These are phyloP conservation scores for Gossypium herbaceum DNA, from an alignment of 345 rosid genomes.

Conservation along the genomic window DNA sequence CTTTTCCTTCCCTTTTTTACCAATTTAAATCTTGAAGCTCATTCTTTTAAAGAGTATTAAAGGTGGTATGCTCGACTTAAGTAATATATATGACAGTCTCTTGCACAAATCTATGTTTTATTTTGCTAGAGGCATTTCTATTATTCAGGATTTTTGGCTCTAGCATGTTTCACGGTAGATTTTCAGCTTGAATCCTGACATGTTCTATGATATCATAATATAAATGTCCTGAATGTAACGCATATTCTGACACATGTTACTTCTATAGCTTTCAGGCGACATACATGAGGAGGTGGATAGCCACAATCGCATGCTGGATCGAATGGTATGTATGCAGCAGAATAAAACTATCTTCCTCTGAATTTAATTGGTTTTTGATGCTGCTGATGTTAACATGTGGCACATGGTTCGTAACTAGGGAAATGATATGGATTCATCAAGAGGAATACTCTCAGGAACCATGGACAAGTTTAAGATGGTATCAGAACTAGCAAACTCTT, in stretches of 20 bases:
- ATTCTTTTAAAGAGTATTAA: background rate
- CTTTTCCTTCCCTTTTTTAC: background rate
- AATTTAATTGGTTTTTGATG: background rate
- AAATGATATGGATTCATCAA: slow-evolving; percentile 91
- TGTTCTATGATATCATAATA: background rate
- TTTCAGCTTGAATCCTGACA: background rate
- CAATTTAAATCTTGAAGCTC: background rate
- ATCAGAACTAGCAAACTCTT: slow-evolving; percentile 9
- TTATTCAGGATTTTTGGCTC: background rate
- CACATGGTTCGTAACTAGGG: slow-evolving; percentile 46
- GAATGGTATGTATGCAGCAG: slow-evolving; percentile 52
- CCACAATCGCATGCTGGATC: slow-evolving; percentile 81
- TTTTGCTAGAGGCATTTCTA: background rate
- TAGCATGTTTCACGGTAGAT: background rate
- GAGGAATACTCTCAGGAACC: slow-evolving; percentile 87
- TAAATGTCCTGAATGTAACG: background rate
- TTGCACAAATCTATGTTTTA: background rate
- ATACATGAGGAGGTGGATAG: slow-evolving; percentile 82
- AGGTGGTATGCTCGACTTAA: background rate
- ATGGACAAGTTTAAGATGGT: slow-evolving; percentile 96
- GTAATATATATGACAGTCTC: background rate
- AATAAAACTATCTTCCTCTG: background rate
- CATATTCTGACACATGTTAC: slow-evolving; percentile 13
- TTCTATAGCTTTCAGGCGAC: slow-evolving; percentile 74
- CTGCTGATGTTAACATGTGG: slow-evolving; percentile 17